Conservation (phyloP, 495 filamentous ascomycete species). For the Neurospora sublineolata region DNA sequence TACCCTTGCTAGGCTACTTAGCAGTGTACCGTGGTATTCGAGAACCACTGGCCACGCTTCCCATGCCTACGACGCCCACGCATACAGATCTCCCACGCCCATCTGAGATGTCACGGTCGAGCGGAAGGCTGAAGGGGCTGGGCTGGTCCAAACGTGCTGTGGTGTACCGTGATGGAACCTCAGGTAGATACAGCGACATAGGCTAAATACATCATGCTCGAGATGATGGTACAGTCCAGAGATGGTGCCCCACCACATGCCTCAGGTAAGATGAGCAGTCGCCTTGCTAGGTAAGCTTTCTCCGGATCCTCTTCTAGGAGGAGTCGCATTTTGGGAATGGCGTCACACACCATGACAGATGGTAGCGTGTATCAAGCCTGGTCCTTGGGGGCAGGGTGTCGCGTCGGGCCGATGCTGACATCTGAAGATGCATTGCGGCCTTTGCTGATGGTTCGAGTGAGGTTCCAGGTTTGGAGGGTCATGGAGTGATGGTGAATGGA, state of each 20-base stretch:
- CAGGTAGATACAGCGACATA: neutral
- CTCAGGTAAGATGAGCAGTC: neutral
- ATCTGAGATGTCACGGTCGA: neutral
- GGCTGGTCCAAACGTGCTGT: neutral
- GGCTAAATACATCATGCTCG: neutral
- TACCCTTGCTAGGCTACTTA: neutral
- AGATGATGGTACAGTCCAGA: neutral
- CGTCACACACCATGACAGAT: neutral
- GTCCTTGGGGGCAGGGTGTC: neutral
- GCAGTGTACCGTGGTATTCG: neutral
- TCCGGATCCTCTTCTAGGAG: neutral
- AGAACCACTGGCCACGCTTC: neutral
- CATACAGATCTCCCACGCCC: neutral
- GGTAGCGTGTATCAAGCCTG: neutral
- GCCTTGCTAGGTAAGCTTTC: neutral
- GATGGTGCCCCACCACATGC: neutral
- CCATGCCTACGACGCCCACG: neutral
- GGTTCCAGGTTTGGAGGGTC: neutral
- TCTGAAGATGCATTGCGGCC: neutral
- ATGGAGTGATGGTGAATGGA: neutral
- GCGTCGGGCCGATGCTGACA: neutral
- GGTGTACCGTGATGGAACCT: neutral
- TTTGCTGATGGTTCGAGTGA: neutral
- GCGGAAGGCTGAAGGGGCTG: neutral
- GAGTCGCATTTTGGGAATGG: neutral